These are phyloP conservation scores for Schrenkiella parvula DNA, from an alignment of 345 rosid genomes.

Conservation along the genomic window DNA sequence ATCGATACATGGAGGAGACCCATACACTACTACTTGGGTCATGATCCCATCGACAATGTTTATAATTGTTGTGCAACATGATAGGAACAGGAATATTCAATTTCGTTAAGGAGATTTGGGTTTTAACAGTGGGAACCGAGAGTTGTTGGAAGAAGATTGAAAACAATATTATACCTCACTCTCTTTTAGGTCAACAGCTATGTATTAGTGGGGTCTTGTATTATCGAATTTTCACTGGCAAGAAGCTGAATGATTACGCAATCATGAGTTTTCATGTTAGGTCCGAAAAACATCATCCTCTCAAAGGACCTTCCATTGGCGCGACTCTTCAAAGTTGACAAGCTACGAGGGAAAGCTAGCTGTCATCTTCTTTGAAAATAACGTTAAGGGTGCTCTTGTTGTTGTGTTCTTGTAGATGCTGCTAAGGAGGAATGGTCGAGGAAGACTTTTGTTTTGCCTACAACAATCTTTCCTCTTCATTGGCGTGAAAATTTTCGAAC, in stretches of 20 bases:
- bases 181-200: not conserved
- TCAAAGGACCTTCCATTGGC: not conserved
- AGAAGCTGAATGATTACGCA: not conserved
- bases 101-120: not conserved
- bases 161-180: not conserved
- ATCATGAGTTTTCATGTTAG: slow-evolving; percentile 13
- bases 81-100: too few relatives aligned
- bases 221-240: not conserved
- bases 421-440: not conserved
- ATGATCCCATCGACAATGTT: not conserved
- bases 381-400: not conserved
- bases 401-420: not conserved
- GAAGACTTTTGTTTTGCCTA: not conserved
- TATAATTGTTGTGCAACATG: not conserved
- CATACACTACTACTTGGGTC: not conserved
- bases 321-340: not conserved
- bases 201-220: not conserved
- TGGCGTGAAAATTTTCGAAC: not conserved
- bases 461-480: not conserved
- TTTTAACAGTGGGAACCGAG: not conserved
- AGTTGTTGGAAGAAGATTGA: not conserved
- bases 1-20: not conserved
- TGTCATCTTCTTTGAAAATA: not conserved
- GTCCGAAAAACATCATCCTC: not conserved
- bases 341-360: slow-evolving; percentile 1